Conservation (phyloP, 768 basidiomycete genomes). For the Artomyces pyxidatus region DNA sequence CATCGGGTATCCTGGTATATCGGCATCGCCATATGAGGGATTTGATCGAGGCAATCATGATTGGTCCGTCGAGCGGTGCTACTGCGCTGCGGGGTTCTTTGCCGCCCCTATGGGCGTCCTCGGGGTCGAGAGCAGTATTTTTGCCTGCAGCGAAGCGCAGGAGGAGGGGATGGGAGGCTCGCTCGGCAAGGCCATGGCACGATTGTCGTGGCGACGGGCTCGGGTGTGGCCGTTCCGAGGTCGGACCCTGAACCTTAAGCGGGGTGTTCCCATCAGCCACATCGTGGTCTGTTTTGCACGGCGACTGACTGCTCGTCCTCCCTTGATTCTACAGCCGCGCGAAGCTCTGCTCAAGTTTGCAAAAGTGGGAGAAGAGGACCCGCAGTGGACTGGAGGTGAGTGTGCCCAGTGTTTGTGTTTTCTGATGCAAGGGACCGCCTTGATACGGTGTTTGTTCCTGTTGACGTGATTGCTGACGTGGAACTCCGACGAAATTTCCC, state of each 20-base stretch:
- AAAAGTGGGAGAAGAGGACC: constrained; percentile 63
- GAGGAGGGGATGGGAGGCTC: not conserved
- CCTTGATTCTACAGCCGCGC: constrained; percentile 59
- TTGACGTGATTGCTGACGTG: constrained; percentile 32
- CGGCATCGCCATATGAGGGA: not conserved
- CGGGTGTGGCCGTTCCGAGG: constrained; percentile 4
- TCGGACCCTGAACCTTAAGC: constrained; percentile 11
- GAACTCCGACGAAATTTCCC: constrained; percentile 29
- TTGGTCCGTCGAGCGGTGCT: not conserved
- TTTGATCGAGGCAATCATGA: constrained; percentile 1
- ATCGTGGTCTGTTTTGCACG: too few species aligned
- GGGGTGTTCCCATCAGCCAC: constrained; percentile 8
- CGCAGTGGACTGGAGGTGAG: constrained; percentile 81
- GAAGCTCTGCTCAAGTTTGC: constrained; percentile 96
- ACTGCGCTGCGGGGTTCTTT: not conserved
- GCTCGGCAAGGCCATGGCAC: not conserved
- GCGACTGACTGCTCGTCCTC: constrained; percentile 8
- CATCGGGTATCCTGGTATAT: constrained; percentile 11
- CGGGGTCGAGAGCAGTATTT: too few species aligned
- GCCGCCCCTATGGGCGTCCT: too few species aligned
- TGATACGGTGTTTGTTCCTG: constrained; percentile 30
- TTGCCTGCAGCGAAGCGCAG: not conserved
- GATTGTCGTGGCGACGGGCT: constrained; percentile 13
- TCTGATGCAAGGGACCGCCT: constrained; percentile 1
- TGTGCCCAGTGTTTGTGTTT: constrained; percentile 16